Base-by-base conservation (phyloP, 176 grass and related monocot species). In the Calamus simplicifolius region DNA sequence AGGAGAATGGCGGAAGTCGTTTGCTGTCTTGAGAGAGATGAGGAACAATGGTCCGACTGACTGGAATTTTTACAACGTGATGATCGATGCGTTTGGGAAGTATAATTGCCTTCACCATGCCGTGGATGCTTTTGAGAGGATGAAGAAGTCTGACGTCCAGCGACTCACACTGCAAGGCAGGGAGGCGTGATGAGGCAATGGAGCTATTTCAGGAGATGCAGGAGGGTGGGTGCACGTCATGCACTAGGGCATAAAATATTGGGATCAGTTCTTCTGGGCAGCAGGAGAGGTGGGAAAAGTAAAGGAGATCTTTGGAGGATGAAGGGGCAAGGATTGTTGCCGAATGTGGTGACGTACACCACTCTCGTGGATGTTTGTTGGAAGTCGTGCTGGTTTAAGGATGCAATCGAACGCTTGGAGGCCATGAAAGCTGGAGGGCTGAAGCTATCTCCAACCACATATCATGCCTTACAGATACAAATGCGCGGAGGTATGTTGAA, bases 301-400 rank as follows among this genome's bases (percentile, higher is more conserved):
- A 30, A 80, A 91, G 51, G 43, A 66, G 69, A 97, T 78, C 75
- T 52, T 91, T 7, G 77, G 53, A 73, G 75, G 62, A 85, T 97
- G 87, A 85, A 85, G 66, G 77, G 76, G 3, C 80, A 83, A 23
- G 87, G 87, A 15, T 71, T 97, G 54, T 72, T 91, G 69, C 87
- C 83, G 0, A 97, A 91, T 75, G 82, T 73, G 29, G 82, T 97
- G 16, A 97, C 92, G 5, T 97, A 97, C 51, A 97, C 92, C 19
- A 97, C 92, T 25, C 86, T 91, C 51, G 83, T 97, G 10, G 87
- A 97, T 88, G 83, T 87, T n/a, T 91, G 91, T 72, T 87, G 92
- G 61, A 88, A 83, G 59, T 81, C 92, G 2, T 87, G 92, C 29
- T 79, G 79, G 63, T 97, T 74, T 60, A 76, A 84, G 43, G 87